Evolutionary conservation across 2,329 filamentous ascomycete species (phyloP), one percentile per base, ranked within the genome.

Genomic region (Fusarium gaditjirri): DNA sequence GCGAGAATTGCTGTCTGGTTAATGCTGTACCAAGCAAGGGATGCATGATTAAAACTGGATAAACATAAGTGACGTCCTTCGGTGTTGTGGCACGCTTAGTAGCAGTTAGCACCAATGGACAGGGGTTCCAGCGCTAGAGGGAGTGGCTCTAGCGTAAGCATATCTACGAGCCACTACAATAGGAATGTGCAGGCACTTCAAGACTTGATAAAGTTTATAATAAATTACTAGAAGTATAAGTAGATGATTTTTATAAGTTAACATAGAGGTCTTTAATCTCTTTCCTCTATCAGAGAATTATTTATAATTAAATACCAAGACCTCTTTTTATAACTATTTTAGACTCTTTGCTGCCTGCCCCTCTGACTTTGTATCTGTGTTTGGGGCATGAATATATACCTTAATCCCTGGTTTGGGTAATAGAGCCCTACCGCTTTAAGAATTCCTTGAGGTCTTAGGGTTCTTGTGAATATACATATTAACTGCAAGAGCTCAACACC

Each of bases 1-100:
- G 17, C 4, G 0, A 4, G 7, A 31, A 13, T 5, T 5, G 2
- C 5, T 8, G 23, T 23, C 8, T 10, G n/a, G 13, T 16, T 5
- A 6, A 16, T 21, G 8, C 13, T 8, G 12, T 7, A 44, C 6
- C 4, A 7, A 27, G 25, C 19, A 12, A 6, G 27, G 27, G 9
- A 8, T 17, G 21, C 21, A 33, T 6, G 21, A 8, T 31, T 10
- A 33, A 9, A 49, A 23, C 2, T 13, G 8, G 29, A 19, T 7
- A 6, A 33, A 50, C 29, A 25, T 1, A 35, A 14, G 46, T 19
- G 29, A 50, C 46, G 46, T 14, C n/a, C 29, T 25, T 19, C 6
- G 1, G 10, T 17, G 29, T 33, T 0, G 47, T 4, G 9, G 13
- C 13, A 17, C 13, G 9, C 23, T 21, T n/a, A 7, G 16, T 13